Evolutionary conservation across 345 rosid genomes (phyloP).

Genomic region (Bruguiera parviflora): DNA sequence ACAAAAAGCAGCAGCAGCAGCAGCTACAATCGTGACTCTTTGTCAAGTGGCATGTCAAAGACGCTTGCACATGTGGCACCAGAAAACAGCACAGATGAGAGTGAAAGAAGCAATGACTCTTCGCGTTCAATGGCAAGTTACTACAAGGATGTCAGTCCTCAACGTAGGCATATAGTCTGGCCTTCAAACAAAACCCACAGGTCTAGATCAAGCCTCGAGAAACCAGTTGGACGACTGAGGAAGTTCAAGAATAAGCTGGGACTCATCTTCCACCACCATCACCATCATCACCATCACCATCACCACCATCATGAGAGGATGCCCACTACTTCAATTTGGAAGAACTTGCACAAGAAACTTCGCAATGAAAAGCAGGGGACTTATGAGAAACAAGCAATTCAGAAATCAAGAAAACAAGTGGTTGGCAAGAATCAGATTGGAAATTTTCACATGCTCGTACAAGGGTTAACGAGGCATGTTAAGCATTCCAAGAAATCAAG

Average conservation of each 20-base stretch:
- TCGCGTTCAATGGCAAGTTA: not conserved
- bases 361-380: constrained; percentile 21
- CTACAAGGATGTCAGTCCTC: not conserved
- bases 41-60: not conserved
- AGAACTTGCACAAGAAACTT: constrained; percentile 26
- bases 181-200: too few relatives aligned
- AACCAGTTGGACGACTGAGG: constrained; percentile 39
- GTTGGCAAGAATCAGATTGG: constrained; percentile 35
- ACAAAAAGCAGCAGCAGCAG: not conserved
- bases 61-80: not conserved
- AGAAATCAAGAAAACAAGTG: constrained; percentile 19
- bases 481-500: constrained; percentile 41
- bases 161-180: not conserved
- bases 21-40: not conserved
- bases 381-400: constrained; percentile 15
- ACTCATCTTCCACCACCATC: constrained; percentile 56
- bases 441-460: constrained; percentile 42
- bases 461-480: constrained; percentile 48
- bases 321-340: constrained; percentile 38
- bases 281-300: constrained; percentile 60
- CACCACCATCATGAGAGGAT: constrained; percentile 18
- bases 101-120: not conserved
- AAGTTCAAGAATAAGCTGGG: constrained; percentile 61
- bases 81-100: not conserved
- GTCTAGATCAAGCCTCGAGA: not conserved